phyloP scores from a whole-genome alignment of 2,329 filamentous ascomycete species.

The Parascedosporium putredinis region DNA sequence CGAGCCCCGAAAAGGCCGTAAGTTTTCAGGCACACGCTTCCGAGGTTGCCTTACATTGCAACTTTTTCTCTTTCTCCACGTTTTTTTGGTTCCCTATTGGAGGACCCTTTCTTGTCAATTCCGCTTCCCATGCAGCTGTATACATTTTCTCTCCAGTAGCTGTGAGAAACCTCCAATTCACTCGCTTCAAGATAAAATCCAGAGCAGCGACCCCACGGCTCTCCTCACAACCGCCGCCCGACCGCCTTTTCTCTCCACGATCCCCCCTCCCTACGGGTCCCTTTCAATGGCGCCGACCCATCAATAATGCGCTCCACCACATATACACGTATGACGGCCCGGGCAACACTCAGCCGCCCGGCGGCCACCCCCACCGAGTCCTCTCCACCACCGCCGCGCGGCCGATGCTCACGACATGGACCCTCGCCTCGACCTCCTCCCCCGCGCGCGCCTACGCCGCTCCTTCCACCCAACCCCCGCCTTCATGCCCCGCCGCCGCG shows the following conservation, averaged over 20 bases:
- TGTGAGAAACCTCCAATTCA: too few species aligned
- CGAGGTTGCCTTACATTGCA: too few species aligned
- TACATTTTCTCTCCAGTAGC: too few species aligned
- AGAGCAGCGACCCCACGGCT: background rate
- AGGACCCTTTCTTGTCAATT: too few species aligned
- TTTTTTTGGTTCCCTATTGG: too few species aligned
- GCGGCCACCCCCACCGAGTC: background rate
- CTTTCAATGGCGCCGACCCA: slow-evolving; percentile 3
- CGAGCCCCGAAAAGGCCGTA: too few species aligned
- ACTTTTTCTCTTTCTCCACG: too few species aligned
- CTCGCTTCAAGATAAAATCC: background rate
- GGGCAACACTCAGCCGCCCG: slow-evolving; percentile 1
- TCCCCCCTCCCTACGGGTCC: background rate
- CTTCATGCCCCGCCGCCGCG: slow-evolving; percentile 38
- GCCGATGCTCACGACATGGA: slow-evolving; percentile 3
- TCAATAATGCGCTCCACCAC: background rate
- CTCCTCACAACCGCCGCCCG: background rate
- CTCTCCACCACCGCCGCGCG: background rate
- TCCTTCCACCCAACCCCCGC: slow-evolving; percentile 37
- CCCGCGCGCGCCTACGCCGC: slow-evolving; percentile 13
- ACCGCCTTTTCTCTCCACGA: background rate
- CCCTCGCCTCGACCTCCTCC: background rate
- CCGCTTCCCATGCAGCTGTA: too few species aligned
- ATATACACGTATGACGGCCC: background rate
- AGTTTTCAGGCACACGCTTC: too few species aligned